Conservation (phyloP, 441 rosid genomes). For the Croton setiger region DNA sequence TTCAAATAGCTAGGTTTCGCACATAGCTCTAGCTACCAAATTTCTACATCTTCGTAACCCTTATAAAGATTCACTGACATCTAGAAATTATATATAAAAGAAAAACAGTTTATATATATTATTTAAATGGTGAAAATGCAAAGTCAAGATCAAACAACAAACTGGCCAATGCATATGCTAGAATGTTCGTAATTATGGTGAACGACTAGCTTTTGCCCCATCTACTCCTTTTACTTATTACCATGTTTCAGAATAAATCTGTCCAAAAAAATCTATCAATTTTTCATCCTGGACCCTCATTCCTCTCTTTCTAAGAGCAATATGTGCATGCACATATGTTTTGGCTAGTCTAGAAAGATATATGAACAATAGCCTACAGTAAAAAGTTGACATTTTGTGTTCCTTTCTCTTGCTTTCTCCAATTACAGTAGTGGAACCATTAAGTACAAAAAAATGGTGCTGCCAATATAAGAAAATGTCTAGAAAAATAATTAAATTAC, state of each 20-base stretch:
- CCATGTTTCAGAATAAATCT: not conserved
- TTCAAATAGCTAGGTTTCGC: not conserved
- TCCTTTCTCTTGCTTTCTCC: not conserved
- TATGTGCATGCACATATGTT: not conserved
- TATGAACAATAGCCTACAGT: not conserved
- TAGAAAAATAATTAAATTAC: not conserved
- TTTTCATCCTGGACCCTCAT: not conserved
- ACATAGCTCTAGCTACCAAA: not conserved
- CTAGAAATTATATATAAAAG: too few relatives aligned
- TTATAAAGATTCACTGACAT: not conserved
- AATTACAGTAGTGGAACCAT: not conserved
- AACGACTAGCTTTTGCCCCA: not conserved
- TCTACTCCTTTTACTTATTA: not conserved
- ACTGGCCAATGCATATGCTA: not conserved
- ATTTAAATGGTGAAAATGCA: conserved; percentile 1
- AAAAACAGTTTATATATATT: too few relatives aligned
- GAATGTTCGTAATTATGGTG: not conserved
- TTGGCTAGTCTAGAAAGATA: conserved; percentile 1
- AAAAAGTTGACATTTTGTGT: not conserved
- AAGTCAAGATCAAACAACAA: not conserved
- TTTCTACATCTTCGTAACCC: not conserved
- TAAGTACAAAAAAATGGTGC: not conserved
- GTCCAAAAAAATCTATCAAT: not conserved
- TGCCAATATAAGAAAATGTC: not conserved
- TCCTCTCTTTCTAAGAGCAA: not conserved